A percentile compares a stretch with the other conserved stretches of the same genome.
phyloP scores from a whole-genome alignment of 2,329 filamentous ascomycete species.

The Colletotrichum godetiae region DNA sequence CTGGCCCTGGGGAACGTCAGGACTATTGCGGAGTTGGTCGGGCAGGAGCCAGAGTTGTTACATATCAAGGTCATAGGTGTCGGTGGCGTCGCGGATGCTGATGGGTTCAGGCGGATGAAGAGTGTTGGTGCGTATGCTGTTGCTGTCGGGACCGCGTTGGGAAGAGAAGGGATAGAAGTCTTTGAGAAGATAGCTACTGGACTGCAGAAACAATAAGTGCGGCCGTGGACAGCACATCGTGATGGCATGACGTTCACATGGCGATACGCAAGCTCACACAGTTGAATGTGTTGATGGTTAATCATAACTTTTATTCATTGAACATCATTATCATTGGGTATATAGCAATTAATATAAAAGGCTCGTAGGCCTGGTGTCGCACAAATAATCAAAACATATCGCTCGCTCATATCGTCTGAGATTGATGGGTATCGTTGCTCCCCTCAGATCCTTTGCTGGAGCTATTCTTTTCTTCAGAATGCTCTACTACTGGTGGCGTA shows the following conservation, averaged over 20 bases:
- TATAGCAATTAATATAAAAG: constrained; percentile 33
- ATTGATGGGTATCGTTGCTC: constrained; percentile 21
- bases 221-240: constrained; percentile 18
- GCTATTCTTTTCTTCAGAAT: constrained; percentile 28
- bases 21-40: constrained; percentile 71
- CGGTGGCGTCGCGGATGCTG: constrained; percentile 75
- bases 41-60: constrained; percentile 57
- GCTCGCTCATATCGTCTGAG: constrained; percentile 28
- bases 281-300: neutral
- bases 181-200: constrained; percentile 67
- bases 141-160: constrained; percentile 76
- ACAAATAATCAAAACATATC: constrained; percentile 5
- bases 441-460: constrained; percentile 29
- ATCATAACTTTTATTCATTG: constrained; percentile 21
- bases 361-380: constrained; percentile 9
- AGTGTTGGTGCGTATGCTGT: constrained; percentile 74
- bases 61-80: constrained; percentile 76
- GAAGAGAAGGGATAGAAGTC: constrained; percentile 69
- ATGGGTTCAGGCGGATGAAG: constrained; percentile 74
- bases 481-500: constrained; percentile 26
- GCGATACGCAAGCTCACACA: too few relatives aligned
- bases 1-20: constrained; percentile 80
- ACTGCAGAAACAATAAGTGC: neutral
- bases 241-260: neutral
- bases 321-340: constrained; percentile 35